Evolutionary conservation across 257 asterid species (phyloP), one percentile per base, ranked within the genome.

Genomic region (Gentiana straminea): DNA sequence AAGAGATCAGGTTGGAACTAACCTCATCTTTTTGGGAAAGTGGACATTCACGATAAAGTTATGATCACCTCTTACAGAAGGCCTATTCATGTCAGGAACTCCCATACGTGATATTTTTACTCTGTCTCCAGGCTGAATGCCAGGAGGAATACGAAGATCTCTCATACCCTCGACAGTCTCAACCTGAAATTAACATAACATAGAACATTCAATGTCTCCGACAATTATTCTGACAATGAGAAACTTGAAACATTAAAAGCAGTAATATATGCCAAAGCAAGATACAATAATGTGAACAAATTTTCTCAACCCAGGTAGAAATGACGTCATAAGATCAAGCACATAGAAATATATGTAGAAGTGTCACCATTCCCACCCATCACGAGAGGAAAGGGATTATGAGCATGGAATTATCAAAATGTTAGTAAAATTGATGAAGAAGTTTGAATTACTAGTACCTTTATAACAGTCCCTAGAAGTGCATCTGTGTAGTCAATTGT

Each of bases 1-100:
- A 41, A 41, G 9, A 2, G 46, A 5, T 5, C 7, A 41, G 11
- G 10, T 5, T 35, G 32, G 76, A 58, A 41, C 46, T 41, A 56
- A 91, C 99, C 99, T 88, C 65, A 83, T 79, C 36, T 64, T 69
- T 59, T 80, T 80, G 10, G 98, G 98, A 70, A 92, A 85, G 69
- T 53, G 81, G 74, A 92, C 81, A 57, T 77, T 82, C 77, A 88
- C 89, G 43, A 73, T 72, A 77, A 92, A 92, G 72, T 73, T 74
- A 73, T 92, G 98, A 81, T 92, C 84, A 11, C 95, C 97, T 72
- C 98, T 81, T 51, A 55, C 66, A 51, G 81, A 81, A 64, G 94
- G 94, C 58, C 67, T 85, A 58, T 82, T 83, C 54, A 88, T 73
- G 52, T 83, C 77, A 49, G 98, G 98, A 60, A 92, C 98, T 63